Base-by-base conservation (phyloP, 371 early-diverging fungal genomes). In the Mucor mucedo region DNA sequence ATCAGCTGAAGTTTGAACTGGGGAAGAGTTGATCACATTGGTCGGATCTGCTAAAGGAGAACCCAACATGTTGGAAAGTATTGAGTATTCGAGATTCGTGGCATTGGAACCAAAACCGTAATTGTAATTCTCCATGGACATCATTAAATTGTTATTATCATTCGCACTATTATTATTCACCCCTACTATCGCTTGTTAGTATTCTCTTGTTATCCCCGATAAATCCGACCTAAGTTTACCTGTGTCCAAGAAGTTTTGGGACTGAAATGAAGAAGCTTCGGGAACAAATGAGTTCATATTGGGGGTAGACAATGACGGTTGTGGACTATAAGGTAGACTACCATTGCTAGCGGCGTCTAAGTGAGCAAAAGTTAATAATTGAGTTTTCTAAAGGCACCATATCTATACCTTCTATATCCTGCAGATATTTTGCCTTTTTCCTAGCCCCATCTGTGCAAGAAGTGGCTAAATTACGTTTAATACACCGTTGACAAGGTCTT, bases 341-440 rank as follows among this genome's bases (percentile, higher is more conserved):
- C 49, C 44, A 13, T 49, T 30, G 4, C 35, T 47, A 10, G 44
- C 33, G 13, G 61, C 48, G n/a, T 63, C 63, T 63, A 60, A 28
- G 10, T n/a, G 4, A 1, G 10, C 16, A 14, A 3, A 35, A 53
- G 7, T 38, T 16, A 30, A 28, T 41, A 41, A 21, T 11, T 5
- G 0, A 21, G n/a, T 28, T 45, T 16, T 45, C 45, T 45, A 3
- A 5, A n/a, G 3, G 5, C 21, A 6, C 8, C 30, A 29, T 29
- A n/a, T 21, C 1, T 30, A n/a, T 66, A 63, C 65, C 78, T 55
- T 75, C 69, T 44, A 72, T 71, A 13, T 89, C 89, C 58, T 84
- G 80, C 55, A 95, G 76, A 62, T 95, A 93, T 76, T 95, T 95
- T 48, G 95, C 94, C 70, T 85, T 88, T 65, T 93, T 93, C 45